A percentile compares a stretch with the other conserved stretches of the same genome.
Evolutionary conservation across 371 early-diverging fungal species (phyloP).

Genomic region (Mortierella sp.): DNA sequence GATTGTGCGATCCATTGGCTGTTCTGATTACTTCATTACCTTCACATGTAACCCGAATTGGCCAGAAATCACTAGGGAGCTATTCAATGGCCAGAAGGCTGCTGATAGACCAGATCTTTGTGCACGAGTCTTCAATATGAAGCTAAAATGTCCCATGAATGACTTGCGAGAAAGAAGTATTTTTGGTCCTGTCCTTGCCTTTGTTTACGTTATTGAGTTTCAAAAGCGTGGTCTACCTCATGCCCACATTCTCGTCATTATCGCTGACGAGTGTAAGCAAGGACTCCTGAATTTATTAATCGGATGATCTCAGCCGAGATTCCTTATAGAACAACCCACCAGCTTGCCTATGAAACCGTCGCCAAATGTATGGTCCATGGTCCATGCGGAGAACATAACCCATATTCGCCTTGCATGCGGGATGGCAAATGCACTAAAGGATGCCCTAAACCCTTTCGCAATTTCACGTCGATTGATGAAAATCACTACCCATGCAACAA

Average conservation of each 20-base stretch:
- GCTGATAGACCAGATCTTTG: slow-evolving; percentile 38
- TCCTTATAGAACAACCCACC: no score
- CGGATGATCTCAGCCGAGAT: no score
- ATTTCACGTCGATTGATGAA: background rate
- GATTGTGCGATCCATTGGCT: no score
- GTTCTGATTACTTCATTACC: background rate
- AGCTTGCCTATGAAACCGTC: no score
- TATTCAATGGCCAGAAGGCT: slow-evolving; percentile 23
- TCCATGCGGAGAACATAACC: no score
- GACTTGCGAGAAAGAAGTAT: slow-evolving; percentile 38
- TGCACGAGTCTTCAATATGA: slow-evolving; percentile 40
- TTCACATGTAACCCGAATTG: slow-evolving; percentile 60
- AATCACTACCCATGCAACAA: background rate
- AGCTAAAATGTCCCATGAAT: slow-evolving; percentile 30
- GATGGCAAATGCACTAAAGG: no score
- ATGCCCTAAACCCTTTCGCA: background rate
- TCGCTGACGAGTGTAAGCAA: slow-evolving; percentile 1
- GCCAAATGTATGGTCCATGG: no score
- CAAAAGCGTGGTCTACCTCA: slow-evolving; percentile 56
- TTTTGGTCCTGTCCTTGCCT: slow-evolving; percentile 35
- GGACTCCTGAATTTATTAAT: no score
- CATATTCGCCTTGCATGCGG: no score
- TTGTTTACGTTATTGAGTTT: slow-evolving; percentile 35
- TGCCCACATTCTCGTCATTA: slow-evolving; percentile 54
- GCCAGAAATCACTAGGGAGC: slow-evolving; percentile 46